A percentile compares a stretch with the other conserved stretches of the same genome.
Evolutionary conservation across 2,329 filamentous ascomycete species (phyloP).

Genomic region (Trichophyton verrucosum): DNA sequence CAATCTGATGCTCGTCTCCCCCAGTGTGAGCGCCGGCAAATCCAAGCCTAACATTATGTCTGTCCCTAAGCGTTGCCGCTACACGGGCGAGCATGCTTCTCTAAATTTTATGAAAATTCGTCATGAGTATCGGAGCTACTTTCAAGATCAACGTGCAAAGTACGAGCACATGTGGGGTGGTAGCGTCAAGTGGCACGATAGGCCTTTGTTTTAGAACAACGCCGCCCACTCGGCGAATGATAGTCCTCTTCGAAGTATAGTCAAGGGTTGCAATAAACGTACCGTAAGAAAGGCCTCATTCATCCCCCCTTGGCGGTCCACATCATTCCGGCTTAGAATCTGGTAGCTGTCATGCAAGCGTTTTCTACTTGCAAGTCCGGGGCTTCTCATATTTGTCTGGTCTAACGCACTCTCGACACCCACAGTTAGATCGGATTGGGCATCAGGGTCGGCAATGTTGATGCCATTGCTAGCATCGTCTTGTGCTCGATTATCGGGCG

Average conservation of each 20-base stretch:
- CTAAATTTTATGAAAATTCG: slow-evolving; percentile 19
- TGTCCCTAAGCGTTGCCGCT: slow-evolving; percentile 30
- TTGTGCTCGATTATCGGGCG: slow-evolving; percentile 46
- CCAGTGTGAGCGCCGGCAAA: slow-evolving; percentile 17
- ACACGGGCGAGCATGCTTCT: slow-evolving; percentile 38
- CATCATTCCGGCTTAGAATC: slow-evolving; percentile 52
- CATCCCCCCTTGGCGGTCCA: slow-evolving; percentile 45
- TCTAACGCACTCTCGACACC: slow-evolving; percentile 16
- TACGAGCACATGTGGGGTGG: not conserved
- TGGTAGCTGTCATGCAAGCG: slow-evolving; percentile 48
- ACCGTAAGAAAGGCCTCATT: slow-evolving; percentile 47
- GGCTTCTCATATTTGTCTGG: slow-evolving; percentile 15
- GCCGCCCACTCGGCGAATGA: slow-evolving; percentile 17
- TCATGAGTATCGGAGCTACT: slow-evolving; percentile 11
- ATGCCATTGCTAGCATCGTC: slow-evolving; percentile 44
- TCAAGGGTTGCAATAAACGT: slow-evolving; percentile 21
- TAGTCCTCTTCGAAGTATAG: slow-evolving; percentile 13
- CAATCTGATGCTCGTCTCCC: slow-evolving; percentile 19
- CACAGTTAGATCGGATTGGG: slow-evolving; percentile 25
- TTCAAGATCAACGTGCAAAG: not conserved
- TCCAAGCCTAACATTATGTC: slow-evolving; percentile 18
- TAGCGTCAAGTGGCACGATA: not conserved
- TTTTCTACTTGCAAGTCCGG: slow-evolving; percentile 44
- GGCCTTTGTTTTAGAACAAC: slow-evolving; percentile 11
- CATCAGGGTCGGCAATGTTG: slow-evolving; percentile 42